phyloP scores from a whole-genome alignment of 768 basidiomycete species.

The Hydnomerulius pinastri region DNA sequence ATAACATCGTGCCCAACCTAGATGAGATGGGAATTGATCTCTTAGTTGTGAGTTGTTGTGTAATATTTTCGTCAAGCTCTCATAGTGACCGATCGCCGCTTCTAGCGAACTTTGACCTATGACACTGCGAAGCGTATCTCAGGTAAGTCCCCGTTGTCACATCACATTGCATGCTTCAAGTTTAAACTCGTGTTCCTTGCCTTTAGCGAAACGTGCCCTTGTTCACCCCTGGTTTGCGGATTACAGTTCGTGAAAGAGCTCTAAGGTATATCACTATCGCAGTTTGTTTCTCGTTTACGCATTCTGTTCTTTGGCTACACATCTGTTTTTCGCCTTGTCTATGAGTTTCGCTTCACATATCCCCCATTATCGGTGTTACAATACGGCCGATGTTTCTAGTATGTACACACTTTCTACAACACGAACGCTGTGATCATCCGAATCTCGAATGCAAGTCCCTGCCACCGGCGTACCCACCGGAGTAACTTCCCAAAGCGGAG shows the following conservation, averaged over 20 bases:
- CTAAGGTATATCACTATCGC: not conserved
- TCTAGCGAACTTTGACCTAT: slow-evolving; percentile 71
- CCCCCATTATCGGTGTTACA: slow-evolving; percentile 16
- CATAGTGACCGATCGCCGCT: not conserved
- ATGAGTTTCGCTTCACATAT: slow-evolving; percentile 6
- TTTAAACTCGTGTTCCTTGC: slow-evolving; percentile 3
- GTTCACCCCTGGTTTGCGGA: slow-evolving; percentile 53
- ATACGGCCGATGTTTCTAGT: slow-evolving; percentile 26
- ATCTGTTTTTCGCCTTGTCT: not conserved
- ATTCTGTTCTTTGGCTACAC: slow-evolving; percentile 4
- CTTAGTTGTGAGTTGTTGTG: slow-evolving; percentile 54
- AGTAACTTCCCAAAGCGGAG: slow-evolving; percentile 28
- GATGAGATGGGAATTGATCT: slow-evolving; percentile 82
- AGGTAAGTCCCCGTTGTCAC: slow-evolving; percentile 47
- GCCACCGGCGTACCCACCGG: slow-evolving; percentile 14
- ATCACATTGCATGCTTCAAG: not conserved
- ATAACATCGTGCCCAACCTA: slow-evolving; percentile 62
- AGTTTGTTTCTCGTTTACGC: not conserved
- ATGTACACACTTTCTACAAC: slow-evolving; percentile 15
- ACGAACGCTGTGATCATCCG: not conserved
- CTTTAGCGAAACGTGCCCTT: slow-evolving; percentile 57
- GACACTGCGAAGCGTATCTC: slow-evolving; percentile 93
- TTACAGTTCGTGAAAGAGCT: slow-evolving; percentile 38
- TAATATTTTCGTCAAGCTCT: not conserved
- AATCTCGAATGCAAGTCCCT: not conserved